These are phyloP conservation scores for Aspergillus niger DNA, from an alignment of 2,329 filamentous ascomycete genomes.

Conservation along the genomic window DNA sequence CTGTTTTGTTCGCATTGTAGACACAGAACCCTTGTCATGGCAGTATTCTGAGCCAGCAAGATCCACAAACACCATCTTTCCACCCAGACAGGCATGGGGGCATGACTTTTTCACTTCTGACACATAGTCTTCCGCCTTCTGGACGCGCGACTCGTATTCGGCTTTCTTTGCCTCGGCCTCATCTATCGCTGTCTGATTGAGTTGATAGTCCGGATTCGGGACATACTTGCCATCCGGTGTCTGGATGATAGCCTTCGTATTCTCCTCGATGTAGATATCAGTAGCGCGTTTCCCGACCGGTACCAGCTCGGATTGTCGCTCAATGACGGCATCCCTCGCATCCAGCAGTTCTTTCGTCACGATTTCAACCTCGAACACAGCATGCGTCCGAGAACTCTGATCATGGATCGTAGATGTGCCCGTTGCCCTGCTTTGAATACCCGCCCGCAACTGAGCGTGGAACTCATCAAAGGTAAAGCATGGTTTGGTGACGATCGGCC, in stretches of 20 bases:
- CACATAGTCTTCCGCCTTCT: slow-evolving; percentile 38
- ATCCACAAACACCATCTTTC: slow-evolving; percentile 50
- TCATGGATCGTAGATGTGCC: slow-evolving; percentile 48
- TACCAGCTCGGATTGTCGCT: slow-evolving; percentile 49
- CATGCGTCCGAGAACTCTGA: slow-evolving; percentile 50
- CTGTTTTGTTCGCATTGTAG: slow-evolving; percentile 25
- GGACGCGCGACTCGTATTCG: slow-evolving; percentile 37
- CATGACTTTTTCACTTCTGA: slow-evolving; percentile 25
- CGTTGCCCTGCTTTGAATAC: slow-evolving; percentile 33
- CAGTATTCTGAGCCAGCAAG: slow-evolving; percentile 50
- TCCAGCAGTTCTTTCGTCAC: slow-evolving; percentile 40
- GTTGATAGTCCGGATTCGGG: slow-evolving; percentile 37
- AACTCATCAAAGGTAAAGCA: slow-evolving; percentile 42
- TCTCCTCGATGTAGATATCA: slow-evolving; percentile 45
- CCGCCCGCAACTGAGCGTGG: slow-evolving; percentile 31
- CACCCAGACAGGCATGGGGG: slow-evolving; percentile 38
- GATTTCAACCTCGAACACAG: slow-evolving; percentile 47
- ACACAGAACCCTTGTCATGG: slow-evolving; percentile 27
- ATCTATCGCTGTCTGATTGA: slow-evolving; percentile 45
- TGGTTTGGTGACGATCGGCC: slow-evolving; percentile 33
- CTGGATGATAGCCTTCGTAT: slow-evolving; percentile 32
- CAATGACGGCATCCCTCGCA: slow-evolving; percentile 41
- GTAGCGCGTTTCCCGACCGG: slow-evolving; percentile 48
- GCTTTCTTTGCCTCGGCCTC: slow-evolving; percentile 43
- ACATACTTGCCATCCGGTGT: slow-evolving; percentile 36